These are phyloP conservation scores for Sporothrix schenckii DNA, from an alignment of 2,329 filamentous ascomycete genomes.

Conservation along the genomic window DNA sequence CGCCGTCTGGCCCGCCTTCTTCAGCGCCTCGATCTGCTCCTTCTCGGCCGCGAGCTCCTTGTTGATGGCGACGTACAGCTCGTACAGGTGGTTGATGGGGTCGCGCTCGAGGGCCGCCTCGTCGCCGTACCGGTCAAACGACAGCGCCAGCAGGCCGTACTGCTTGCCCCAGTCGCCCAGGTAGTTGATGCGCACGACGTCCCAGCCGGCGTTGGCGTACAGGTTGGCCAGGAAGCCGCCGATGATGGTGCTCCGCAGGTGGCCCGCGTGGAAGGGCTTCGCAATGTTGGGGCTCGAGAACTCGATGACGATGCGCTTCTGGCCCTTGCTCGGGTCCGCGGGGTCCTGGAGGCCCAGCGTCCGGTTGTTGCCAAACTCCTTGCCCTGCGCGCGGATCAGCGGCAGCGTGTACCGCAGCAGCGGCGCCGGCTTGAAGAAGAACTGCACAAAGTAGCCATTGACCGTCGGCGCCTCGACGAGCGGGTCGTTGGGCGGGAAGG, in stretches of 20 bases:
- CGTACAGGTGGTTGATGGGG: constrained; percentile 79
- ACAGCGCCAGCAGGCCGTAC: constrained; percentile 71
- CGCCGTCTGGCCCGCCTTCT: constrained; percentile 58
- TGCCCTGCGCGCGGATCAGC: constrained; percentile 64
- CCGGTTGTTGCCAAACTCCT: constrained; percentile 66
- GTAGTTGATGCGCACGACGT: constrained; percentile 75
- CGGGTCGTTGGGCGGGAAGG: constrained; percentile 62
- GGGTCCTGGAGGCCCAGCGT: constrained; percentile 63
- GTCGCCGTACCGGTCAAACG: constrained; percentile 73
- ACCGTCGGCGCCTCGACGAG: constrained; percentile 70
- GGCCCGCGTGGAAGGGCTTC: constrained; percentile 80
- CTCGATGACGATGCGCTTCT: constrained; percentile 73
- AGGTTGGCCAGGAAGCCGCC: constrained; percentile 75
- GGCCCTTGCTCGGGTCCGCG: constrained; percentile 60
- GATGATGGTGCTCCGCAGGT: constrained; percentile 77
- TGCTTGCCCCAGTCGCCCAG: constrained; percentile 82
- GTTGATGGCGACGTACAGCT: constrained; percentile 81
- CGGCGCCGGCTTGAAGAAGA: constrained; percentile 75
- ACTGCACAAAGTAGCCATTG: constrained; percentile 72
- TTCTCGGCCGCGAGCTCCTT: constrained; percentile 67
- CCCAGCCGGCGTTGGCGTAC: constrained; percentile 71
- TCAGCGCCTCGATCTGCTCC: constrained; percentile 62
- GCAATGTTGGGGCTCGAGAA: constrained; percentile 87
- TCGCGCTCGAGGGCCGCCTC: constrained; percentile 71
- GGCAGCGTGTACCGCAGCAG: constrained; percentile 69